A percentile compares a stretch with the other conserved stretches of the same genome.
Evolutionary conservation across 164 flowering plant genomes (phyloP).

Genomic region (Sedum album): DNA sequence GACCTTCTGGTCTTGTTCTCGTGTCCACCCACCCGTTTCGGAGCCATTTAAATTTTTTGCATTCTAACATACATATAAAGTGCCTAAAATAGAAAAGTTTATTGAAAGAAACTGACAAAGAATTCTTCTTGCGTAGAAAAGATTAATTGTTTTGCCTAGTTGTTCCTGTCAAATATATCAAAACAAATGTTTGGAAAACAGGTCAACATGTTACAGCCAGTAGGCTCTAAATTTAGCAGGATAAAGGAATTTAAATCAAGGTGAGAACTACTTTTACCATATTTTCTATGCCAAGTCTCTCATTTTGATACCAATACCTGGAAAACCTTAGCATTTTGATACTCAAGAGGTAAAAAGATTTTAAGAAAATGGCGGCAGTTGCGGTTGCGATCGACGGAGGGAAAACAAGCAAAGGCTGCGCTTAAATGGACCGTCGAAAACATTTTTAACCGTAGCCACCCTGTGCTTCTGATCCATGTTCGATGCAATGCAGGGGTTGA

Average conservation of each 20-base stretch:
- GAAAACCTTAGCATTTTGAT: background rate
- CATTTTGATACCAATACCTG: too few species aligned
- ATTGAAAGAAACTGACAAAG: background rate
- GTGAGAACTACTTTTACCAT: background rate
- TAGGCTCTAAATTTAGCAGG: background rate
- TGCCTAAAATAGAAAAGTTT: background rate
- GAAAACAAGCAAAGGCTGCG: slow-evolving; percentile 48
- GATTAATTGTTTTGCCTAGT: background rate
- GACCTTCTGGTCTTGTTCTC: too few species aligned
- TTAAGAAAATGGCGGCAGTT: slow-evolving; percentile 23
- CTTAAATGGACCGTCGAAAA: slow-evolving; percentile 47
- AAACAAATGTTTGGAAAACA: background rate
- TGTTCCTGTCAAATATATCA: background rate
- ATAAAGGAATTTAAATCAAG: background rate
- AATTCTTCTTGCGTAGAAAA: background rate
- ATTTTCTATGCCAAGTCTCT: too few species aligned
- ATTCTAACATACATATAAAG: background rate
- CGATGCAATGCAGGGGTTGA: background rate
- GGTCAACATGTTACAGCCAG: background rate
- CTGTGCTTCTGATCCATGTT: slow-evolving; percentile 44
- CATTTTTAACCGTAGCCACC: slow-evolving; percentile 35
- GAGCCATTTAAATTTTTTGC: too few species aligned
- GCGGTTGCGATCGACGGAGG: slow-evolving; percentile 54
- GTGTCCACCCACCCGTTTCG: too few species aligned
- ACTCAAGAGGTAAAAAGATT: slow-evolving; percentile 2